Evolutionary conservation across 1,284 basidiomycete species (phyloP), one percentile per base, ranked within the genome.

Genomic region (Leccinum subrobustum): DNA sequence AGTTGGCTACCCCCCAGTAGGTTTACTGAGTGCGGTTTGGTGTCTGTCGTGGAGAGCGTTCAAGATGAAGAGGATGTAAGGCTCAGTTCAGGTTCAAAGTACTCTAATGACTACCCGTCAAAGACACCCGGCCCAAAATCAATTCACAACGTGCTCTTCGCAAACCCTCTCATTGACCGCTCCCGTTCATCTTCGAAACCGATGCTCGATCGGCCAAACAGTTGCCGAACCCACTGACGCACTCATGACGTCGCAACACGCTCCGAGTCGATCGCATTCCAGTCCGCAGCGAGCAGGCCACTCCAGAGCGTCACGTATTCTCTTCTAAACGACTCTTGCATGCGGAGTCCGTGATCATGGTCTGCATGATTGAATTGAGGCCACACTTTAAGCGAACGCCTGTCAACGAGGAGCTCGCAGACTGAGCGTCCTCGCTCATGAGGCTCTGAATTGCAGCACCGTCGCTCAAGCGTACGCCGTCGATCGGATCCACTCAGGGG

Each of bases 1-100:
- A 88, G 84, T 66, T 98, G 95, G 93, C 66, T 97, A 16, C 63
- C 92, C 96, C 1, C 95, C 93, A 0, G 70, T 87, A 16, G 93
- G 91, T 2, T 39, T 87, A 47, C 33, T 72, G 56, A 69, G 58
- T n/a, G 70, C 63, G 1, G 3, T 64, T 25, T 66, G 64, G 64
- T 70, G 69, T 7, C 20, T 72, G 44, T 63, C 58, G 2, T 64
- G 68, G 67, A 71, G 69, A 20, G 54, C 65, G 16, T 53, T 63
- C 56, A 69, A 53, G 58, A 59, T 57, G 52, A 58, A 6, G 54
- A 35, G 44, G 20, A 25, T 6, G 31, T 69, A n/a, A 58, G 29
- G 29, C 9, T 31, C 33, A 35, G 35, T 14, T 6, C 14, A 35
- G 33, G 33, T 35, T 14, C 25, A 27, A 29, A 35, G 33, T 35